phyloP scores from a whole-genome alignment of 768 basidiomycete species.

The Leucosporidium scottii region DNA sequence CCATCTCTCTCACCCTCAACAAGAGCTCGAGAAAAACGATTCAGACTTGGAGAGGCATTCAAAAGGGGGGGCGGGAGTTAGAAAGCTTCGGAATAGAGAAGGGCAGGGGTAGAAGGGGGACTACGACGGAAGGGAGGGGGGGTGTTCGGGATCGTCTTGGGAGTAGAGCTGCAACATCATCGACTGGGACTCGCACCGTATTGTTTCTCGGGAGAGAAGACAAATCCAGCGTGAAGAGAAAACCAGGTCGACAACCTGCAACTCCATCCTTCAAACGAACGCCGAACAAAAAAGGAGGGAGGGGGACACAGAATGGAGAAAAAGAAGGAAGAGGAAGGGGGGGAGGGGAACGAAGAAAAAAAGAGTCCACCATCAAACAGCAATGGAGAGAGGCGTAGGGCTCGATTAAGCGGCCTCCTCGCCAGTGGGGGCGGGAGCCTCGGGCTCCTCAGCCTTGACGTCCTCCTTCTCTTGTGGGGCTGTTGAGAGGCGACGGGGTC shows the following conservation, averaged over 20 bases:
- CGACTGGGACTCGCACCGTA: too few species aligned
- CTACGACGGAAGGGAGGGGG: too few species aligned
- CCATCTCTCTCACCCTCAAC: too few species aligned
- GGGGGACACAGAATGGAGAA: background rate
- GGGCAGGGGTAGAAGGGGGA: background rate
- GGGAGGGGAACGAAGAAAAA: background rate
- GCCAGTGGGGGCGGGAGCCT: conserved; percentile 9
- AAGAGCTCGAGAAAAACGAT: too few species aligned
- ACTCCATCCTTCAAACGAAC: too few species aligned
- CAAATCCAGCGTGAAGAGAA: too few species aligned
- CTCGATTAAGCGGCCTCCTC: conserved; percentile 24
- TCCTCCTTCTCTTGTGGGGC: conserved; percentile 19
- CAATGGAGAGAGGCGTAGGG: background rate
- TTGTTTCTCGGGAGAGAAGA: too few species aligned
- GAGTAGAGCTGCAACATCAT: too few species aligned
- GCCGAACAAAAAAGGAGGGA: background rate
- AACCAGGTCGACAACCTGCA: too few species aligned
- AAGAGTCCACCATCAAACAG: background rate
- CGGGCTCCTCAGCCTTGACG: conserved; percentile 13
- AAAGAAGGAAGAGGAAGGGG: background rate
- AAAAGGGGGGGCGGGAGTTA: background rate
- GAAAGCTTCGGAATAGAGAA: background rate
- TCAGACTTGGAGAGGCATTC: background rate
- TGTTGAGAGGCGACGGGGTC: background rate
- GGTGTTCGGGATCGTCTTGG: too few species aligned